Percentiles rank a stretch among this genome's conserved stretches.
phyloP scores from a whole-genome alignment of 495 filamentous ascomycete species.

The Xylaria flabelliformis region DNA sequence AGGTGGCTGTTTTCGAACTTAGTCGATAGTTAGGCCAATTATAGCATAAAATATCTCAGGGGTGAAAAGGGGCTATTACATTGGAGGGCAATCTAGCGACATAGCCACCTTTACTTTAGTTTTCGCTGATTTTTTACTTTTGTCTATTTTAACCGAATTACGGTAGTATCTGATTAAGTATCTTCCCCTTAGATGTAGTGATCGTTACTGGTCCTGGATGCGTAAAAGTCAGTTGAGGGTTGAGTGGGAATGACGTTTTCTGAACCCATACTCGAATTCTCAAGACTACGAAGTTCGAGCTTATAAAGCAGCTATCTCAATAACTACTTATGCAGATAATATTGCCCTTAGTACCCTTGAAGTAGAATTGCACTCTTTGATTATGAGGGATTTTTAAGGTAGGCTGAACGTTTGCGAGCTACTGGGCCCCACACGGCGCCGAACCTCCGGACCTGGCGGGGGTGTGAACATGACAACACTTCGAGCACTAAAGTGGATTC shows the following conservation, averaged over 20 bases:
- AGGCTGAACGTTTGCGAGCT: background rate
- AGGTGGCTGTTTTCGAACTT: too few species aligned
- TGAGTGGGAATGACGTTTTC: background rate
- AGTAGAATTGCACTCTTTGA: background rate
- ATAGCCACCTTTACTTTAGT: too few species aligned
- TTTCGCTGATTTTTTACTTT: too few species aligned
- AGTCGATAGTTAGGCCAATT: too few species aligned
- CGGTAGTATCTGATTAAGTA: too few species aligned
- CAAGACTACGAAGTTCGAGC: background rate
- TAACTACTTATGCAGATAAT: background rate
- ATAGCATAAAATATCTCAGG: too few species aligned
- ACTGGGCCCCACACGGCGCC: background rate
- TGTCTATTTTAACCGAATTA: too few species aligned
- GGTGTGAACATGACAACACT: background rate
- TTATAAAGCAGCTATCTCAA: background rate
- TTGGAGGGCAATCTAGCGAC: too few species aligned
- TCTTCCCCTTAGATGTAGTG: too few species aligned
- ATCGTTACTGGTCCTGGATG: too few species aligned
- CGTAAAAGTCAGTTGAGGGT: too few species aligned
- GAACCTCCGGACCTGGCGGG: background rate
- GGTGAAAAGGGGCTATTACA: too few species aligned
- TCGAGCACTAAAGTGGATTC: background rate
- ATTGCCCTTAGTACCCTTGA: background rate
- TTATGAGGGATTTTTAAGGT: slow-evolving; percentile 1
- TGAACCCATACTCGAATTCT: background rate